Percentiles rank a stretch among this genome's conserved stretches.
These are phyloP conservation scores for Amanita jacksonii DNA, from an alignment of 768 basidiomycete species.

Conservation along the genomic window DNA sequence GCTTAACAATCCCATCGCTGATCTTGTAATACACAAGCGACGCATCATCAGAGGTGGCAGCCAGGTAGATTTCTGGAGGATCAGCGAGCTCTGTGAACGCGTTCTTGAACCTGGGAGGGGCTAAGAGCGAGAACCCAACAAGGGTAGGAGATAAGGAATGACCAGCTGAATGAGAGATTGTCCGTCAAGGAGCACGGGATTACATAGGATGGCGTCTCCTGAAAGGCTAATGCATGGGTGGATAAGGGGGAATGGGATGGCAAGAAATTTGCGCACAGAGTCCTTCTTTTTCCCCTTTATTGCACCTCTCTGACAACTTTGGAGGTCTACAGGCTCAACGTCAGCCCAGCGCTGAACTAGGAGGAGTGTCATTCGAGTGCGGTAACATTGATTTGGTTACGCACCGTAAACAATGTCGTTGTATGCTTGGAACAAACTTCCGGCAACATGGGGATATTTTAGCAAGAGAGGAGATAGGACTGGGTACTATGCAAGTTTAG, in stretches of 20 bases:
- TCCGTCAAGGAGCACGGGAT: conserved; percentile 66
- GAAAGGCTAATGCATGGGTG: neutral
- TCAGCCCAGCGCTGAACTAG: conserved; percentile 68
- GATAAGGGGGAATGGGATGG: conserved; percentile 3
- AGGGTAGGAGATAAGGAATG: conserved; percentile 3
- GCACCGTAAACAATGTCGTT: conserved; percentile 62
- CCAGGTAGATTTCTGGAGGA: conserved; percentile 49
- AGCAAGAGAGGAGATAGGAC: conserved; percentile 35
- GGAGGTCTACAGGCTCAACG: conserved; percentile 53
- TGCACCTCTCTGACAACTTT: conserved; percentile 41
- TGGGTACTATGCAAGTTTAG: conserved; percentile 27
- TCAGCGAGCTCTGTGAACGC: conserved; percentile 44
- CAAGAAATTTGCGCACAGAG: conserved; percentile 28
- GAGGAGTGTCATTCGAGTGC: conserved; percentile 2
- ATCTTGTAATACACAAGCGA: conserved; percentile 83
- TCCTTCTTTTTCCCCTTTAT: conserved; percentile 50
- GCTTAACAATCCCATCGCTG: conserved; percentile 69
- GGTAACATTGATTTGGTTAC: conserved; percentile 3
- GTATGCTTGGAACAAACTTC: conserved; percentile 63
- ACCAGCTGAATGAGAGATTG: conserved; percentile 56
- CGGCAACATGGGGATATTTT: conserved; percentile 56
- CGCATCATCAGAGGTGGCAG: conserved; percentile 67
- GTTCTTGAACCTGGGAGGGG: conserved; percentile 38
- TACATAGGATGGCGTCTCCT: conserved; percentile 40
- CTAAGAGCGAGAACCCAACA: neutral